phyloP scores from a whole-genome alignment of 192 early-diverging fungal species.

The Thamnidium elegans region DNA sequence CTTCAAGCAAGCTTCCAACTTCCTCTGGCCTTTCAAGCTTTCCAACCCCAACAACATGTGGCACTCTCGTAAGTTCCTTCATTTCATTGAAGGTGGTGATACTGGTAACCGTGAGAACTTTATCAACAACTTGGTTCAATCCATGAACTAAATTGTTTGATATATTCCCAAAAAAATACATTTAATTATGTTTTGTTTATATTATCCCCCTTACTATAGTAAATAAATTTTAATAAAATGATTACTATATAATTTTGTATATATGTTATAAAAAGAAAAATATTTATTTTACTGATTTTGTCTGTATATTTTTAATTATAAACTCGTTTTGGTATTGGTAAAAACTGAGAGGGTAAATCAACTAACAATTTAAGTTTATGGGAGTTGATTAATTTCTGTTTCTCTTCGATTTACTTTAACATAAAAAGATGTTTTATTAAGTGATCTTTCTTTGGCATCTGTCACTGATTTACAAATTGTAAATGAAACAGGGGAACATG shows the following conservation, averaged over 20 bases:
- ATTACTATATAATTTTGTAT: background rate
- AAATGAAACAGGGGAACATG: conserved; percentile 16
- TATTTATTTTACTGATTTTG: background rate
- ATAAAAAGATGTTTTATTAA: too few species aligned
- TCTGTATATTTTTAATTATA: too few species aligned
- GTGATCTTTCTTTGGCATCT: background rate
- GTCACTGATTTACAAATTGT: conserved; percentile 14
- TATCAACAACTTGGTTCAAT: conserved; percentile 94
- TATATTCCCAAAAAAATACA: too few species aligned
- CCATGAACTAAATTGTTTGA: conserved; percentile 80
- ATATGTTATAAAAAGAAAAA: background rate
- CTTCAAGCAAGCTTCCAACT: conserved; percentile 93
- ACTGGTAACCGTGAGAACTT: conserved; percentile 92
- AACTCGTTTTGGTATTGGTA: too few species aligned
- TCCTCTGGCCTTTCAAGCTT: conserved; percentile 99
- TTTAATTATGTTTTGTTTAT: too few species aligned
- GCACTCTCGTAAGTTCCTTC: conserved; percentile 85
- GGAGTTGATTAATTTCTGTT: too few species aligned
- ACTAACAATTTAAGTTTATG: too few species aligned
- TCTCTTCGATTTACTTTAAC: too few species aligned
- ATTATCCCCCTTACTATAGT: too few species aligned
- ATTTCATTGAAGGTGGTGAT: conserved; percentile 99
- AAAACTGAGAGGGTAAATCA: too few species aligned
- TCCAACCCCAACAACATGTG: conserved; percentile 97
- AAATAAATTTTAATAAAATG: background rate